Evolutionary conservation across 441 rosid genomes (phyloP), one percentile per base, ranked within the genome.

Genomic region (Pelargonium citronellum): DNA sequence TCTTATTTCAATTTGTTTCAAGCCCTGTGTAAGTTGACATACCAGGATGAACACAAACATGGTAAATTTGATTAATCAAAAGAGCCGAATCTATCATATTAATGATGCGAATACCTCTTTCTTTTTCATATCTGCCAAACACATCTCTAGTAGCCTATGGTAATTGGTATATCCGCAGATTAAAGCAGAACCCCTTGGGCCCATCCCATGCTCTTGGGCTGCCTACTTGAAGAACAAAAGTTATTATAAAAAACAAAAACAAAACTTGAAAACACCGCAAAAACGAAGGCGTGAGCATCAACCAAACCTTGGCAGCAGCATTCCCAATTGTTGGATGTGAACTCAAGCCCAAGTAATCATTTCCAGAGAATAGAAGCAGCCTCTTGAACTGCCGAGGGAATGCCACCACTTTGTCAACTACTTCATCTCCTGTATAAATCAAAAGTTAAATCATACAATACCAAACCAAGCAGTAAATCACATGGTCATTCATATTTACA

Each of bases 321-420:
- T 85, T 87, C 34, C 81, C 73, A 73, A 92, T 83, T 3, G 95
- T 79, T 70, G 99, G 99, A 76, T 91, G 97, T 5, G 92, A 87
- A 78, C 94, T 87, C 81, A 94, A 81, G n/a, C 97, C 97, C 86
- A 94, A 81, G 73, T 94, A 94, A 81, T 94, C 99, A 85, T 91
- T 94, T 65, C 92, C 91, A 74, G 99, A 94, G 82, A 94, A 94
- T 55, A 91, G 71, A 71, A 90, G 85, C 2, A 94, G 84, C 77
- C 84, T 90, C 86, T 84, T 90, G 78, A 78, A 83, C 64, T 79
- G 39, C 64, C 41, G 69, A 19, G 69, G 37, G 61, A 69, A 66
- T 15, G 41, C 60, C 4, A 63, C 77, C 63, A 44, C 67, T 55
- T 55, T 37, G 60, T 66, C 27, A 1, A 51, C 51, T 73, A 74